Evolutionary conservation across 2,329 filamentous ascomycete species (phyloP), one percentile per base, ranked within the genome.

Genomic region (Ophiocordyceps camponoti-leonardi): DNA sequence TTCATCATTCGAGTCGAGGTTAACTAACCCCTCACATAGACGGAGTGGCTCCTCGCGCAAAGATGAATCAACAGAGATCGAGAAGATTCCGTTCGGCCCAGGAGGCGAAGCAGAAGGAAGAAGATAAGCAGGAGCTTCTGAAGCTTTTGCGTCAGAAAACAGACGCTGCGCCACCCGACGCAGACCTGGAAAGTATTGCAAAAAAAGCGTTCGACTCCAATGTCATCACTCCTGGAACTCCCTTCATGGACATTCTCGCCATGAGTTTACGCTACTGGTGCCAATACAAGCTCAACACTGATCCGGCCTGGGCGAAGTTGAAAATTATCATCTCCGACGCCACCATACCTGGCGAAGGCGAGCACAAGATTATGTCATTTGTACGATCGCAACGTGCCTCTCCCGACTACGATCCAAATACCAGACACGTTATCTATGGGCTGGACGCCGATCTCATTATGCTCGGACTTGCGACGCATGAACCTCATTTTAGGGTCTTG

Each of bases 311-410:
- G 93, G 85, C 84, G 50, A 87, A 87, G 61, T 71, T 95, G 61
- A 98, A 98, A 71, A 77, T 98, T 61, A 93, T 98, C 63, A 96
- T 98, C 53, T 98, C 92, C 10, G 92, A 98, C 69, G 90, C 92
- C 45, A 95, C 90, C 39, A 88, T 98, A 37, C 92, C 92, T 46
- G 92, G 92, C 59, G 92, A 98, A 67, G 92, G 92, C 60, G 92
- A 98, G 67, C 92, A 98, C 64, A 98, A 98, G 65, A 96, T 98
- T 58, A 98, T 98, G 92, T 81, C 92, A 54, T 98, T 96, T 61
- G 78, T 98, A 52, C 81, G 92, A 56, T 94, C 90, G 35, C 93
- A 98, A 64, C 80, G 92, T 56, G 78, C 83, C 44, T 92, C 86
- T 45, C 82, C 88, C 6, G 82, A 93, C 51, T 87, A 98, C 62